These are phyloP conservation scores for Musa beccarii DNA, from an alignment of 176 grass and related monocot genomes.

Conservation along the genomic window DNA sequence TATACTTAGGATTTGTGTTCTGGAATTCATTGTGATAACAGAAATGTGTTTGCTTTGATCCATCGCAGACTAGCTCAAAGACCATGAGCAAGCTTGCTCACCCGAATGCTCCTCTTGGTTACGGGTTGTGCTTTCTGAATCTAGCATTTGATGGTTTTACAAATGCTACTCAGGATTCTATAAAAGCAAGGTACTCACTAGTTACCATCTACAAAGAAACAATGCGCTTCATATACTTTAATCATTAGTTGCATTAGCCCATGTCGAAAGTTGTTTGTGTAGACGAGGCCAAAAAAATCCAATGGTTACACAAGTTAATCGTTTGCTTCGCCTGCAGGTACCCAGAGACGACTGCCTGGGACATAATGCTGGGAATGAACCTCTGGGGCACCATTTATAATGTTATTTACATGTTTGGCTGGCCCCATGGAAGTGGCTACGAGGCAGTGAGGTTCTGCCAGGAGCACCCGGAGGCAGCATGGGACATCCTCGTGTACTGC, in stretches of 20 bases:
- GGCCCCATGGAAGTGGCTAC: constrained; percentile 76
- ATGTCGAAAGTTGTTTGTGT: background rate
- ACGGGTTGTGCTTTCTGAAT: constrained; percentile 84
- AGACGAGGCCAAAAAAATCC: too few species aligned
- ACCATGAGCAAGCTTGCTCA: constrained; percentile 96
- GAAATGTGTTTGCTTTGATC: constrained; percentile 8
- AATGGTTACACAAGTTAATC: too few species aligned
- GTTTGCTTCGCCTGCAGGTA: constrained; percentile 33
- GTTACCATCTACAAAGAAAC: background rate
- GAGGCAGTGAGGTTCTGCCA: constrained; percentile 71
- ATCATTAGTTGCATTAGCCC: background rate
- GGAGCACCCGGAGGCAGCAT: constrained; percentile 80
- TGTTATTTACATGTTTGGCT: constrained; percentile 73
- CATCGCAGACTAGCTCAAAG: constrained; percentile 82
- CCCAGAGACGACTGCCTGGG: constrained; percentile 88
- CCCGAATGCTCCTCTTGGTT: constrained; percentile 91
- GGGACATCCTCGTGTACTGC: constrained; percentile 84
- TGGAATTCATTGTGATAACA: background rate
- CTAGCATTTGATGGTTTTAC: constrained; percentile 98
- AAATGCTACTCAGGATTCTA: constrained; percentile 94
- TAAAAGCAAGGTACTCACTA: constrained; percentile 64
- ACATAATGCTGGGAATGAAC: constrained; percentile 99
- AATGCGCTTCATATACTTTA: background rate
- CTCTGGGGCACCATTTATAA: constrained; percentile 94
- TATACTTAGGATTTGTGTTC: background rate